Percentiles rank a stretch among this genome's conserved stretches.
phyloP scores from a whole-genome alignment of 1,284 basidiomycete genomes.

The Xerocomus amazonicus region DNA sequence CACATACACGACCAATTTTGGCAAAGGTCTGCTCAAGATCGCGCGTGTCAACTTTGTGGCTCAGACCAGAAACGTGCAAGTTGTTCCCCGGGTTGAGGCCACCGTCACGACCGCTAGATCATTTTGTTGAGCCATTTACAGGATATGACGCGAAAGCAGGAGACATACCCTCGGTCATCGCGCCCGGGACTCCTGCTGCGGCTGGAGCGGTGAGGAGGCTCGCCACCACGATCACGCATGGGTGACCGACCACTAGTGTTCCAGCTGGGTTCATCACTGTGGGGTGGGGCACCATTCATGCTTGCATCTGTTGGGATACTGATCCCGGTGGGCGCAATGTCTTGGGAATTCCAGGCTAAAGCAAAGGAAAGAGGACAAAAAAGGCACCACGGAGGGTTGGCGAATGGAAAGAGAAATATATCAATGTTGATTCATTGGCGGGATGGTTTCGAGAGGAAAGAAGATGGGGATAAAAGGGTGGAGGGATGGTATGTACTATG shows the following conservation, averaged over 20 bases:
- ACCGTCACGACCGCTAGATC: slow-evolving; percentile 27
- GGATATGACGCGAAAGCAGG: slow-evolving; percentile 1
- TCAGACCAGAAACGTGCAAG: slow-evolving; percentile 90
- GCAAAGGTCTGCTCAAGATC: slow-evolving; percentile 86
- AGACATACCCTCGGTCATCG: slow-evolving; percentile 53
- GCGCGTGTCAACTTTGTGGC: slow-evolving; percentile 75
- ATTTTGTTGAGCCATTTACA: slow-evolving; percentile 1
- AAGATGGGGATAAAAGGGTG: slow-evolving; percentile 8
- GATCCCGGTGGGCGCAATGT: slow-evolving; percentile 66
- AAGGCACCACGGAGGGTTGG: slow-evolving; percentile 12
- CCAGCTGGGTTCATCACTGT: slow-evolving; percentile 45
- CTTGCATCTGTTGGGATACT: slow-evolving; percentile 63
- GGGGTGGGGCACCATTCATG: slow-evolving; percentile 41
- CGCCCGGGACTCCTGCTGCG: slow-evolving; percentile 65
- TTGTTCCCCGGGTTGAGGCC: slow-evolving; percentile 90
- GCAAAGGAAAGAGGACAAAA: slow-evolving; percentile 20
- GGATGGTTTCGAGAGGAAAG: slow-evolving; percentile 28
- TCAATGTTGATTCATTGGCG: slow-evolving; percentile 34
- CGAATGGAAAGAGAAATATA: slow-evolving; percentile 25
- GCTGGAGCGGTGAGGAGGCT: slow-evolving; percentile 59
- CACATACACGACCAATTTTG: slow-evolving; percentile 84
- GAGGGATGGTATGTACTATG: too few relatives aligned
- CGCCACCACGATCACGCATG: slow-evolving; percentile 42
- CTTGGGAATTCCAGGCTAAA: slow-evolving; percentile 77
- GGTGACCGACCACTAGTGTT: slow-evolving; percentile 46